A percentile compares a stretch with the other conserved stretches of the same genome.
Evolutionary conservation across 1,284 basidiomycete genomes (phyloP).

Genomic region (Sparassis latifolia): DNA sequence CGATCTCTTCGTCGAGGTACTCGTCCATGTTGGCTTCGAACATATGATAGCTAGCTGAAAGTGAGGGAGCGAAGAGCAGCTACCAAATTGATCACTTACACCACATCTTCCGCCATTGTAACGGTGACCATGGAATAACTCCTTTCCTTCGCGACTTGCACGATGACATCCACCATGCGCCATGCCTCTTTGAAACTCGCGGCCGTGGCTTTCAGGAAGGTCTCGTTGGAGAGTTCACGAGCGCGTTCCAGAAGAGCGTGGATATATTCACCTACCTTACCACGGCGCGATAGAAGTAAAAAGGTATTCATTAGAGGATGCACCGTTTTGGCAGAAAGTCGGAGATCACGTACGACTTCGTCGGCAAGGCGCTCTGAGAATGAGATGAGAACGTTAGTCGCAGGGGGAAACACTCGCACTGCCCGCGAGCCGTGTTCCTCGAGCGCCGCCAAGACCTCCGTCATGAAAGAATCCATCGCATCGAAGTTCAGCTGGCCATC

Average conservation of each 20-base stretch:
- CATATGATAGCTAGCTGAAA: conserved; percentile 68
- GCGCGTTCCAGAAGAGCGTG: conserved; percentile 72
- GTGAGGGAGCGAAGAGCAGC: background rate
- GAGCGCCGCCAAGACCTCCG: conserved; percentile 58
- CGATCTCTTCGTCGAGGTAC: conserved; percentile 91
- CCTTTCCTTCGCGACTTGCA: conserved; percentile 38
- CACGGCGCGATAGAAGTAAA: background rate
- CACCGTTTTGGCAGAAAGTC: no score
- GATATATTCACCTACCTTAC: conserved; percentile 83
- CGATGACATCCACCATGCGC: conserved; percentile 77
- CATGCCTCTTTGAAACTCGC: conserved; percentile 87
- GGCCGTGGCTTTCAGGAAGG: conserved; percentile 82
- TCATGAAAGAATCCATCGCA: conserved; percentile 91
- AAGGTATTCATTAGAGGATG: background rate
- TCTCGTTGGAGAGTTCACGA: conserved; percentile 64
- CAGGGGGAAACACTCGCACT: conserved; percentile 79
- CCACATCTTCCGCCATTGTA: conserved; percentile 69
- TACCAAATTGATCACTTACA: conserved; percentile 40
- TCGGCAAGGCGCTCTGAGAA: conserved; percentile 73
- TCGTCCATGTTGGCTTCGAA: conserved; percentile 96
- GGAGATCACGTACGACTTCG: conserved; percentile 57
- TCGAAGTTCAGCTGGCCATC: conserved; percentile 73
- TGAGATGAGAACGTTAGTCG: conserved; percentile 63
- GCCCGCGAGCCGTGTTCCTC: conserved; percentile 74
- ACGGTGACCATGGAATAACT: conserved; percentile 19